Conservation (phyloP, 805 yeast genomes). For the Myxozyma sirexii region DNA sequence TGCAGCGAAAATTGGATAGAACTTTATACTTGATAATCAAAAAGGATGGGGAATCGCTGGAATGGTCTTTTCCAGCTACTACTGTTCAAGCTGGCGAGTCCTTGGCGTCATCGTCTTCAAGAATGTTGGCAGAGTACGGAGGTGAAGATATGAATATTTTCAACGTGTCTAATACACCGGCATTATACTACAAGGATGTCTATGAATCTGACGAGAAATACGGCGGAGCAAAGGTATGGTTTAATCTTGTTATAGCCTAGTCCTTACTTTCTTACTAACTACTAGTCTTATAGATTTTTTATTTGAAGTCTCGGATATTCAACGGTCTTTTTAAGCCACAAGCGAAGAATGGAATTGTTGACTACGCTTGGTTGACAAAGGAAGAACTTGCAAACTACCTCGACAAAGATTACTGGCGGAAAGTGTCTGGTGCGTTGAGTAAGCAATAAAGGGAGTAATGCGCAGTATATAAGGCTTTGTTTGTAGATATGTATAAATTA, state of each 20-base stretch:
- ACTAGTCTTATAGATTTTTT: slow-evolving; percentile 56
- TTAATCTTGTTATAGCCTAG: not conserved
- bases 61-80: slow-evolving; percentile 86
- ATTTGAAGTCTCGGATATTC: slow-evolving; percentile 83
- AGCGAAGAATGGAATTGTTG: slow-evolving; percentile 45
- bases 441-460: not conserved
- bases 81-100: slow-evolving; percentile 51
- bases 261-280: not conserved
- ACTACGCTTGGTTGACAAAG: slow-evolving; percentile 81
- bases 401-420: slow-evolving; percentile 48
- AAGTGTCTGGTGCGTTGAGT: slow-evolving; percentile 3
- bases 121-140: slow-evolving; percentile 70
- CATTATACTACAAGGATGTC: slow-evolving; percentile 60
- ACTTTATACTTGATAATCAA: slow-evolving; percentile 77
- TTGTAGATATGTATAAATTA: not conserved
- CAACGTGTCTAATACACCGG: slow-evolving; percentile 89
- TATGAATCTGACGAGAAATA: slow-evolving; percentile 25
- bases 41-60: slow-evolving; percentile 35
- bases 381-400: slow-evolving; percentile 69
- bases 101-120: slow-evolving; percentile 73
- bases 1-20: slow-evolving; percentile 78
- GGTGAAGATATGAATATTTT: slow-evolving; percentile 80
- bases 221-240: slow-evolving; percentile 22
- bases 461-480: slow-evolving; percentile 1
- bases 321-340: slow-evolving; percentile 71